A percentile compares a stretch with the other conserved stretches of the same genome.
Conservation (phyloP, 2,329 filamentous ascomycete genomes). For the Ceratocystis huliohia region DNA sequence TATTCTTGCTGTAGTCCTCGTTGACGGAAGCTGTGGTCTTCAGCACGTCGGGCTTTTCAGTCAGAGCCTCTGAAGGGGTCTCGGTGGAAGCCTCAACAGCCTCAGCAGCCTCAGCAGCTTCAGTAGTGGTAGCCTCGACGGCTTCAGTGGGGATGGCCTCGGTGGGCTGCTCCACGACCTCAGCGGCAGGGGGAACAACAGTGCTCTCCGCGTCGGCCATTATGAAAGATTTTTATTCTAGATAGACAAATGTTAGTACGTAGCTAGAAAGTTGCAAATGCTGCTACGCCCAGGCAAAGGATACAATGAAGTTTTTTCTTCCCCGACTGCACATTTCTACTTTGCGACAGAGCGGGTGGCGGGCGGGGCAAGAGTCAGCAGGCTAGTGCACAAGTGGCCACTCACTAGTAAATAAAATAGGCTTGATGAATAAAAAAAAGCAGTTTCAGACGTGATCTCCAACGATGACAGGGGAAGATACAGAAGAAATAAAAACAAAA, state of each 20-base stretch:
- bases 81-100: conserved; percentile 18
- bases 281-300: not conserved
- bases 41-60: conserved; percentile 29
- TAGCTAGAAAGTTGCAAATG: not conserved
- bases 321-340: not conserved
- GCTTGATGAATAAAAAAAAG: not conserved
- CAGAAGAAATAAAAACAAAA: not conserved
- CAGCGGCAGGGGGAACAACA: conserved; percentile 21
- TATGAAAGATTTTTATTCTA: not conserved
- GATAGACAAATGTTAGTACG: not conserved
- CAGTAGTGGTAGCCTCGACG: conserved; percentile 20
- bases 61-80: conserved; percentile 25
- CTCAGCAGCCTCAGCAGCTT: conserved; percentile 21
- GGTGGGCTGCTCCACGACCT: conserved; percentile 23
- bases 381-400: not conserved
- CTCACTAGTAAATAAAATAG: not conserved
- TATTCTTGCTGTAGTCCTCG: conserved; percentile 39
- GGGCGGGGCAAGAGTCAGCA: conserved; percentile 19
- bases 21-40: conserved; percentile 35
- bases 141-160: conserved; percentile 25
- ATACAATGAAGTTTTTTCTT: conserved; percentile 14
- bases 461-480: not conserved
- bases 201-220: conserved; percentile 20
- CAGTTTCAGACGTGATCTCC: not conserved
- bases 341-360: conserved; percentile 19